Evolutionary conservation across 2,329 filamentous ascomycete species (phyloP), one percentile per base, ranked within the genome.

Genomic region (Rhinocladiella similis): DNA sequence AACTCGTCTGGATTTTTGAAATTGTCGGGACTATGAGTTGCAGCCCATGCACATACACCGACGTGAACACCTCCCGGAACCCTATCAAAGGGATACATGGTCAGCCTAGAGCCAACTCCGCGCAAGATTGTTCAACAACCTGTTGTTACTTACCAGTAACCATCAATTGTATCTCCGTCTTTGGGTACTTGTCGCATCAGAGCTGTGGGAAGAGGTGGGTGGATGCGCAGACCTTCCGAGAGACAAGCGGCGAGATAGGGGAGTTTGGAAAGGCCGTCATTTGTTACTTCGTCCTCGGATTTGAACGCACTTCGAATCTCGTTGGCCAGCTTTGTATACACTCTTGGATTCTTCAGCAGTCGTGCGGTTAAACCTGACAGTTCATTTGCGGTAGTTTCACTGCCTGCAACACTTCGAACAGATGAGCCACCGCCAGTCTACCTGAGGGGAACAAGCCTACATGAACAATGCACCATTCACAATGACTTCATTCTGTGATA

Each of bases 191-290:
- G 68, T 66, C 18, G 50, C 9, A 16, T 53, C 18, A 61, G 42
- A 3, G 35, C 66, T 1, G 62, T 66, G 4, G 70, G 67, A 16
- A 38, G n/a, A 38, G 76, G 72, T 3, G 79, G 77, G 3, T 74
- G 72, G 47, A 80, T 67, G n/a, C 79, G 73, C 55, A 80, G 66
- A 0, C 73, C 66, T 62, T 82, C 78, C 41, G 80, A 72, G 22
- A 81, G 71, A 54, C 72, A 74, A 3, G 77, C 78, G 4, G 69
- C 68, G 2, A 81, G 65, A 59, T 79, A 80, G 1, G 67, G 63
- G 7, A 79, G 65, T 38, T 64, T 60, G 36, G 73, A 73, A 3
- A 70, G 64, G 1, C 62, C 53, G 14, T 54, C 49, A 5, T 65
- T 60, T 5, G 47, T 54, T 60, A 77, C 76, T 12, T 64, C 49